Base-by-base conservation (phyloP, 1,139 yeast species). In the Candida buenavistaensis region DNA sequence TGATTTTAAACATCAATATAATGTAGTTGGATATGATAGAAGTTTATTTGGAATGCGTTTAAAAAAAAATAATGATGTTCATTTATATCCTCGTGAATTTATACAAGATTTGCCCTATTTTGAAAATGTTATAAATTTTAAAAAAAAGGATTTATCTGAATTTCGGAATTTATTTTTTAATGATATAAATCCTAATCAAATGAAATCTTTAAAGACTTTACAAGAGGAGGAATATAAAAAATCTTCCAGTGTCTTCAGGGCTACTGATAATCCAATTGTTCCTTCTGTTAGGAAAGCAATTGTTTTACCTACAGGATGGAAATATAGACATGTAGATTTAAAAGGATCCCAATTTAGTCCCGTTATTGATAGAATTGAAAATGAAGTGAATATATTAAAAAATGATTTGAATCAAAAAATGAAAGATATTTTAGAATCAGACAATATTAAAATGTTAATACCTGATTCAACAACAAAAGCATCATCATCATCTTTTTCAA, bases 11-110 rank as follows among this genome's bases (percentile, higher is more conserved):
- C 23, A 32, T 35, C 66, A 69, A 4, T 68, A 69, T 45, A 68
- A 69, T 46, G 73, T 69, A 5, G 54, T 67, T 6, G 76, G 76
- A 3, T 68, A 68, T 45, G 76, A 70, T 49, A 52, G 65, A 32
- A 56, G 66, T 24, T 45, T 68, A 14, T 53, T 64, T 26, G 76
- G 76, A 4, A 50, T 68, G 23, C 76, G 75, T 1, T 47, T 70
- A 30, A 50, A 63, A 28, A 46, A 47, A 5, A 46, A 49, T 30
- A 20, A 40, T 10, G 30, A 37, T 5, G 37, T 39, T 11, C 40
- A 38, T 4, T 49, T 47, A 11, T 61, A 55, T 22, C 75, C 76
- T 1, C 58, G 56, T 33, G 76, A 70, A 44, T 62, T 70, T 33
- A 55, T 70, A 13, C 66, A 64, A 40, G 76, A 70, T 44, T 48